Evolutionary conservation across 805 yeast genomes (phyloP).

Genomic region (Barnettozyma botsteinii): DNA sequence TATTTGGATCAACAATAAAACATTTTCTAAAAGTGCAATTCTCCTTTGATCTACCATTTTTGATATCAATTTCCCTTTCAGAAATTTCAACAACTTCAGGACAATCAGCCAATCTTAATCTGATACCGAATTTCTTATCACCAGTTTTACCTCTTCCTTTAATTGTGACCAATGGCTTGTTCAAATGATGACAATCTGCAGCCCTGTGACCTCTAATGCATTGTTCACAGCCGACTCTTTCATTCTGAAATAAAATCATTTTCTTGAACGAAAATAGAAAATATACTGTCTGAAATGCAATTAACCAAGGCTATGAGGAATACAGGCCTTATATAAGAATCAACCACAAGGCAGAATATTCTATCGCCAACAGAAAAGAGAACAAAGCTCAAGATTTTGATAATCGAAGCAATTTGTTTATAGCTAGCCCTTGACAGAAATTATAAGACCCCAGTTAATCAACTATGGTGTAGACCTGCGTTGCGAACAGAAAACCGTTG

Average conservation of each 20-base stretch:
- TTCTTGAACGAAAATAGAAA: background rate
- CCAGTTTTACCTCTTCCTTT: conserved; percentile 4
- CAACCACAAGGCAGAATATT: too few relatives aligned
- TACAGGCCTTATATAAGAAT: too few relatives aligned
- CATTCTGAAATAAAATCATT: conserved; percentile 9
- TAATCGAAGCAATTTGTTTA: too few relatives aligned
- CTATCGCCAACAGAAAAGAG: too few relatives aligned
- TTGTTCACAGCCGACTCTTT: conserved; percentile 6
- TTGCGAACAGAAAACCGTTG: too few relatives aligned
- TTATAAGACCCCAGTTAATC: too few relatives aligned
- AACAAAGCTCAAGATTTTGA: too few relatives aligned
- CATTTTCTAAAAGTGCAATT: background rate
- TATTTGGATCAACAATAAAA: background rate
- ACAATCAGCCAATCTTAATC: conserved; percentile 1
- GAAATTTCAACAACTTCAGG: background rate
- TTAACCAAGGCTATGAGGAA: too few relatives aligned
- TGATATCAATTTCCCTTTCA: background rate
- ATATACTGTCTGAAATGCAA: too few relatives aligned
- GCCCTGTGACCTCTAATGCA: conserved; percentile 11
- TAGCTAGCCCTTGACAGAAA: too few relatives aligned
- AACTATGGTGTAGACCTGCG: too few relatives aligned
- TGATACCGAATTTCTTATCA: background rate
- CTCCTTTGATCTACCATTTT: background rate
- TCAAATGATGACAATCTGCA: conserved; percentile 5
- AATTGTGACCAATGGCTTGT: conserved; percentile 4